Percentiles rank a stretch among this genome's conserved stretches.
phyloP scores from a whole-genome alignment of 805 yeast species.

The Lipomyces anomalus region DNA sequence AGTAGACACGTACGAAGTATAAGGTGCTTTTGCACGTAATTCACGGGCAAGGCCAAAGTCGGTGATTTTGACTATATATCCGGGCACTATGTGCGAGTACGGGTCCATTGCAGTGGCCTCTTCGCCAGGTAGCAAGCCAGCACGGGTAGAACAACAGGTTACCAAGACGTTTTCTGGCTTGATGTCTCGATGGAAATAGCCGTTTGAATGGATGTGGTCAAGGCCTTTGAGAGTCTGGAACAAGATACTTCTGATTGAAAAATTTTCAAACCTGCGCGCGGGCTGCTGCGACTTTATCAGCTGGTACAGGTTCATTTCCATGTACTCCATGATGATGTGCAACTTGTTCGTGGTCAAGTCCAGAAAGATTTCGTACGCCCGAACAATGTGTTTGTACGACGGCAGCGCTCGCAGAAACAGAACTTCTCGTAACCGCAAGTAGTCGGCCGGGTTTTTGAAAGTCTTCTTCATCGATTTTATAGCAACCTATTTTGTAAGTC shows the following conservation, averaged over 20 bases:
- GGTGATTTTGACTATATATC: slow-evolving; percentile 76
- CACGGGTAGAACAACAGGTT: background rate
- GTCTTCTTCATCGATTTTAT: slow-evolving; percentile 69
- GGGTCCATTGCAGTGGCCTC: slow-evolving; percentile 53
- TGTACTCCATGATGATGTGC: slow-evolving; percentile 82
- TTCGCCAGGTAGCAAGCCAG: too few relatives aligned
- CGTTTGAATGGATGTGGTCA: slow-evolving; percentile 67
- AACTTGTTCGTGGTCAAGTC: slow-evolving; percentile 55
- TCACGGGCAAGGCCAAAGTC: slow-evolving; percentile 92
- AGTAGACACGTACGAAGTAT: slow-evolving; percentile 88
- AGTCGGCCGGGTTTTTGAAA: slow-evolving; percentile 48
- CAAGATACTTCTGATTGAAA: slow-evolving; percentile 40
- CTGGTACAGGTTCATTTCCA: slow-evolving; percentile 77
- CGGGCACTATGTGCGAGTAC: too few relatives aligned
- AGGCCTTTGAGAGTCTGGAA: slow-evolving; percentile 71
- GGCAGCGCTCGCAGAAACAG: slow-evolving; percentile 43
- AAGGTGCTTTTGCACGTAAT: slow-evolving; percentile 50
- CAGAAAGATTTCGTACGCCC: slow-evolving; percentile 70
- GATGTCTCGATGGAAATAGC: slow-evolving; percentile 79
- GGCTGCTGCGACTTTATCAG: too few relatives aligned
- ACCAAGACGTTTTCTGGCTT: slow-evolving; percentile 90
- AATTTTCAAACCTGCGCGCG: too few relatives aligned
- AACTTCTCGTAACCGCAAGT: slow-evolving; percentile 39
- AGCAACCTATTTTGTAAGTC: slow-evolving; percentile 59
- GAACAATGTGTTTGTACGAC: slow-evolving; percentile 66